Percentiles rank a stretch among this genome's conserved stretches.
These are phyloP conservation scores for Gyromitra esculenta DNA, from an alignment of 2,329 filamentous ascomycete species.

Conservation along the genomic window DNA sequence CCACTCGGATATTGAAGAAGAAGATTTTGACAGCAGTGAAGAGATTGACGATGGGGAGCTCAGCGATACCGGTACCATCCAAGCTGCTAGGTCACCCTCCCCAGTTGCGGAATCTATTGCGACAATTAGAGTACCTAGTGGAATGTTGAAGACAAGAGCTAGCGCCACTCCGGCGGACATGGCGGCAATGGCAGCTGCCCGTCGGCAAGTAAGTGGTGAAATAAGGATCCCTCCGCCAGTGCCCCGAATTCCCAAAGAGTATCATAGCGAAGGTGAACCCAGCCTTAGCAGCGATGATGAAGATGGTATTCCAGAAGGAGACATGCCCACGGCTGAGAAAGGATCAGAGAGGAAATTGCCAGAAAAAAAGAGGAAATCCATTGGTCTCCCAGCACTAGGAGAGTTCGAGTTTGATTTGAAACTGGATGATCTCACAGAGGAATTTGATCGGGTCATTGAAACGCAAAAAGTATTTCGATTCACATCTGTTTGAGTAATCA, in stretches of 20 bases:
- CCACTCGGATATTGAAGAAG: constrained; percentile 60
- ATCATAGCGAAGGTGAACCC: constrained; percentile 66
- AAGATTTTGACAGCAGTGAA: constrained; percentile 54
- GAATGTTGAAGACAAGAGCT: constrained; percentile 85
- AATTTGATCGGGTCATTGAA: constrained; percentile 95
- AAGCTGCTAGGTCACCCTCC: constrained; percentile 61
- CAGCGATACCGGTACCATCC: constrained; percentile 50
- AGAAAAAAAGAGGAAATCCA: constrained; percentile 70
- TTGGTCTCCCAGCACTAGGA: constrained; percentile 61
- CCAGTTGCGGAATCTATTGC: constrained; percentile 82
- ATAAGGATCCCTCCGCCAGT: constrained; percentile 62
- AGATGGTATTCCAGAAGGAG: constrained; percentile 55
- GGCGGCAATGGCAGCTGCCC: constrained; percentile 82
- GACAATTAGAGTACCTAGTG: constrained; percentile 87
- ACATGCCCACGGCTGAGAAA: constrained; percentile 57
- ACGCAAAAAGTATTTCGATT: constrained; percentile 80
- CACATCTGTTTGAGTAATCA: constrained; percentile 9
- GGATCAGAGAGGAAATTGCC: constrained; percentile 37
- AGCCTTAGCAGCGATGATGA: constrained; percentile 57
- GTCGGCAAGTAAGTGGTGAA: constrained; percentile 77
- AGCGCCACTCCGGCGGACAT: constrained; percentile 88
- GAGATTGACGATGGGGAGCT: constrained; percentile 52
- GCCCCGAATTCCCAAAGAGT: constrained; percentile 71
- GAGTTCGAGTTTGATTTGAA: constrained; percentile 85
- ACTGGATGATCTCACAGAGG: constrained; percentile 72